phyloP scores from a whole-genome alignment of 805 yeast genomes.

The Candida nanaspora region DNA sequence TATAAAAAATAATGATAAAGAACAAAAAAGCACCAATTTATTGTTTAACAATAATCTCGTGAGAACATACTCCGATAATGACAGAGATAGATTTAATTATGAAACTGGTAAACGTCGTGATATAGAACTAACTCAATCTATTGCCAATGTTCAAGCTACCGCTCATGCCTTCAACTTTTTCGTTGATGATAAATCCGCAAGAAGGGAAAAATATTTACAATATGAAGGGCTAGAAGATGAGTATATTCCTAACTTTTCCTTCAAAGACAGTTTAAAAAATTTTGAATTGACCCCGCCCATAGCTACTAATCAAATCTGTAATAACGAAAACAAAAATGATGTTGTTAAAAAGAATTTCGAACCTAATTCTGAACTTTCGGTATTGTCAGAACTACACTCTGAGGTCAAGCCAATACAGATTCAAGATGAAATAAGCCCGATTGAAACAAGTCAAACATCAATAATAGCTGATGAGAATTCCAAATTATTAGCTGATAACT shows the following conservation, averaged over 20 bases:
- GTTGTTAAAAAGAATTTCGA: too few relatives aligned
- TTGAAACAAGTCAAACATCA: too few relatives aligned
- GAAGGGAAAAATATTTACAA: not conserved
- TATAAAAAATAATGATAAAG: too few relatives aligned
- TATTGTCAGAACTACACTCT: conserved; percentile 12
- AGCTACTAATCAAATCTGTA: too few relatives aligned
- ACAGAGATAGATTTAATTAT: not conserved
- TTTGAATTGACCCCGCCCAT: too few relatives aligned
- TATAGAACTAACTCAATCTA: not conserved
- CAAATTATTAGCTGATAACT: conserved; percentile 6
- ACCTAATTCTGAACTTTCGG: not conserved
- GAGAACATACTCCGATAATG: conserved; percentile 1
- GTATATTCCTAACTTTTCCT: conserved; percentile 59
- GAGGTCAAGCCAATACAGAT: conserved; percentile 24
- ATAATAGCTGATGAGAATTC: too few relatives aligned
- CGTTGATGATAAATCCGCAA: not conserved
- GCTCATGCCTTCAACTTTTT: not conserved
- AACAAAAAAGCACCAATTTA: not conserved
- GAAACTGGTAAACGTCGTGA: conserved; percentile 1
- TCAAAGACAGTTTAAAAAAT: conserved; percentile 7
- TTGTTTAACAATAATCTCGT: not conserved
- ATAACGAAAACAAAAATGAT: too few relatives aligned
- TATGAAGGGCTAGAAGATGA: conserved; percentile 59
- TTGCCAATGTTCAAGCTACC: not conserved
- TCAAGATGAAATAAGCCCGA: conserved; percentile 1